A percentile compares a stretch with the other conserved stretches of the same genome.
Evolutionary conservation across 1,139 yeast genomes (phyloP).

Genomic region (Nematodospora anomalae): DNA sequence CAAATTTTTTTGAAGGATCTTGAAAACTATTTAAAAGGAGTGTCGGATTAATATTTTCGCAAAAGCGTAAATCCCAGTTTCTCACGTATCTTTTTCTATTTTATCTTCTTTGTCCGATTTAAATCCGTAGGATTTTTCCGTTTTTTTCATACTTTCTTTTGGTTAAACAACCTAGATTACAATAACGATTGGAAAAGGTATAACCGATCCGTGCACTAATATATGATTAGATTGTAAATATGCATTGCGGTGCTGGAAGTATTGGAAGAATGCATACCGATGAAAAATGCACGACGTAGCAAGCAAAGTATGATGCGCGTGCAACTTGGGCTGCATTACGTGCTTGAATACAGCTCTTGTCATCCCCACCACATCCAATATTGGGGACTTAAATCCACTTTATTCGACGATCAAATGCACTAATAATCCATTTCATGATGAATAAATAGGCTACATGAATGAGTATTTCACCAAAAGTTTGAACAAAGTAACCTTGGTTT

Average conservation of each 20-base stretch:
- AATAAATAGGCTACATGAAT: constrained; percentile 27
- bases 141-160: too few species aligned
- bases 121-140: too few species aligned
- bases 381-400: constrained; percentile 77
- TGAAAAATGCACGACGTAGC: constrained; percentile 9
- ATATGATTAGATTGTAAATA: constrained; percentile 78
- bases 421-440: constrained; percentile 72
- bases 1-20: too few species aligned
- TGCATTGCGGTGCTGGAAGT: constrained; percentile 90
- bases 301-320: constrained; percentile 65
- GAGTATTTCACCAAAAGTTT: constrained; percentile 35
- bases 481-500: too few species aligned
- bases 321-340: constrained; percentile 72
- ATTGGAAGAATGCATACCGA: constrained; percentile 25
- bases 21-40: too few species aligned
- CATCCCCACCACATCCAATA: constrained; percentile 16
- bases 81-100: too few species aligned
- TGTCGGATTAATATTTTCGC: too few species aligned
- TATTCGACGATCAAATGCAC: constrained; percentile 83
- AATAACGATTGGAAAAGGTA: constrained; percentile 92
- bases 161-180: too few species aligned
- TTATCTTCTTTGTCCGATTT: too few species aligned
- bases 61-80: too few species aligned
- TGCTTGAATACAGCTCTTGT: constrained; percentile 87
- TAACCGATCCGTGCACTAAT: constrained; percentile 84